Conservation (phyloP, 345 rosid genomes). For the Citrus inodora region DNA sequence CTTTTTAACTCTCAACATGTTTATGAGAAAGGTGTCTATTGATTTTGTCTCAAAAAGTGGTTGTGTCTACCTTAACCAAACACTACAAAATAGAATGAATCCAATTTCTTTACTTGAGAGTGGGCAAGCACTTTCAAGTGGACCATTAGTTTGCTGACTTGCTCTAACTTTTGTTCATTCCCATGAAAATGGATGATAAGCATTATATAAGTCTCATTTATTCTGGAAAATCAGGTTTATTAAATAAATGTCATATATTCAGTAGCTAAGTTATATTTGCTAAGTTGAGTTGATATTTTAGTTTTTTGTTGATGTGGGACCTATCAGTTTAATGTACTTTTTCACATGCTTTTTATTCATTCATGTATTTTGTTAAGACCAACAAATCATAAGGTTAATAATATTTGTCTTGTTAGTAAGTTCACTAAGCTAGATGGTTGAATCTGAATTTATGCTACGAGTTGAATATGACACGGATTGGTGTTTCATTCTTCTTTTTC, state of each 20-base stretch:
- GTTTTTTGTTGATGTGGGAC: background rate
- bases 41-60: background rate
- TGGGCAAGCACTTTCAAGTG: background rate
- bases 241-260: background rate
- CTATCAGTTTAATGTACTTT: constrained; percentile 1
- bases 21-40: background rate
- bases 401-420: background rate
- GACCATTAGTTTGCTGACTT: background rate
- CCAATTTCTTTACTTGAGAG: background rate
- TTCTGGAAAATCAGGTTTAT: background rate
- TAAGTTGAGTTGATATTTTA: constrained; percentile 2
- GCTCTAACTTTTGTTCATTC: background rate
- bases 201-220: background rate
- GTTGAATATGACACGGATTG: constrained; percentile 2
- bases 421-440: background rate
- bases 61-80: background rate
- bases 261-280: background rate
- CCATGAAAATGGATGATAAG: background rate
- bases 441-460: background rate
- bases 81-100: background rate
- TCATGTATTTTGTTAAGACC: background rate
- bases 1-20: background rate
- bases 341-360: background rate
- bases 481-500: constrained; percentile 6
- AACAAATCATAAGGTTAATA: background rate